Percentiles rank a stretch among this genome's conserved stretches.
Conservation (phyloP, 2,329 filamentous ascomycete genomes). For the Pseudopyricularia cyperi region DNA sequence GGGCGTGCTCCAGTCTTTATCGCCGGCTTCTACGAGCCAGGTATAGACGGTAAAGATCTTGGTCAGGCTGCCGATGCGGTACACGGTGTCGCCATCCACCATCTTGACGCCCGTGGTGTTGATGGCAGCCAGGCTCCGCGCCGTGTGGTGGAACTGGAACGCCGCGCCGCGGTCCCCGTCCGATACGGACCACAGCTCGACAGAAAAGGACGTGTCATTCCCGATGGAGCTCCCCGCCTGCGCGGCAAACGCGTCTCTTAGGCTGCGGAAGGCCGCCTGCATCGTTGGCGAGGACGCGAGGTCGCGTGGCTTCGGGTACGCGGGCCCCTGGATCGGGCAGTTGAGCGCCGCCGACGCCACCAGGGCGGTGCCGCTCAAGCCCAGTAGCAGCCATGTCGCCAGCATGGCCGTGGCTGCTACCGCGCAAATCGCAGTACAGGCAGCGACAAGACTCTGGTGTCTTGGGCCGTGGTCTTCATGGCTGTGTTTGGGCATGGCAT, state of each 20-base stretch:
- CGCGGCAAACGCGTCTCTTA: not conserved
- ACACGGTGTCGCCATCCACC: constrained; percentile 21
- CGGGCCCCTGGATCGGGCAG: constrained; percentile 3
- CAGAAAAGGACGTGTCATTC: constrained; percentile 2
- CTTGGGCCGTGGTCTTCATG: not conserved
- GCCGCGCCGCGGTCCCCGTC: not conserved
- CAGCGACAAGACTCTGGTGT: not conserved
- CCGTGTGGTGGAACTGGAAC: constrained; percentile 12
- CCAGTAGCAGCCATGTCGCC: not conserved
- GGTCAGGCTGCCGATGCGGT: constrained; percentile 26
- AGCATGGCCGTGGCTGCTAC: not conserved
- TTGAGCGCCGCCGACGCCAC: constrained; percentile 1
- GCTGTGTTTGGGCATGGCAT: not conserved
- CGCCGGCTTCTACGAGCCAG: constrained; percentile 22
- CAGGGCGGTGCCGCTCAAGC: not conserved
- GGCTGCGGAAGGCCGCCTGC: constrained; percentile 2
- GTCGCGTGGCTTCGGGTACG: constrained; percentile 1
- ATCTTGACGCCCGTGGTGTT: constrained; percentile 12
- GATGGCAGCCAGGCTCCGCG: constrained; percentile 5
- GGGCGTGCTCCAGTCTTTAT: constrained; percentile 22
- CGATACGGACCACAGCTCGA: constrained; percentile 1
- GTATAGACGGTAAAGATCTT: constrained; percentile 28
- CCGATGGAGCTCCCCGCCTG: not conserved
- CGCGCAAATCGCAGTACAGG: not conserved
- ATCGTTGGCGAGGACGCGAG: not conserved